A percentile compares a stretch with the other conserved stretches of the same genome.
Conservation (phyloP, 352 stramenopile species). For the Phytopythium aichiense region DNA sequence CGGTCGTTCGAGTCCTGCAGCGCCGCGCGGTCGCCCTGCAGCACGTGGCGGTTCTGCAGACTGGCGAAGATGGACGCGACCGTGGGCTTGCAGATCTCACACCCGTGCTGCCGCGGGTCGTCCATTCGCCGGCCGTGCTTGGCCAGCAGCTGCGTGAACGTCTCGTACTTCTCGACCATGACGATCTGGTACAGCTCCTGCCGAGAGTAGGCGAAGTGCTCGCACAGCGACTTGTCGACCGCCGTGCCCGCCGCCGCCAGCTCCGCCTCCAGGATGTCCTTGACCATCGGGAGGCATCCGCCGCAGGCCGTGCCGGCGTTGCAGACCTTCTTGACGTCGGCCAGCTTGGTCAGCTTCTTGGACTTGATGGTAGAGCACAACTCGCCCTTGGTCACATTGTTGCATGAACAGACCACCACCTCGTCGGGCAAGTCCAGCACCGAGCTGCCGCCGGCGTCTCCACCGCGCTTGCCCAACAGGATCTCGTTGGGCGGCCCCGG, state of each 20-base stretch:
- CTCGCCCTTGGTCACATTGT: constrained; percentile 86
- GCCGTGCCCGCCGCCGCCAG: constrained; percentile 81
- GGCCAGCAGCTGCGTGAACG: constrained; percentile 83
- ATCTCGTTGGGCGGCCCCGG: constrained; percentile 48
- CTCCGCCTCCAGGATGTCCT: constrained; percentile 80
- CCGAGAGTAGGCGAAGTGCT: constrained; percentile 89
- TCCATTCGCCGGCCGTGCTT: constrained; percentile 66
- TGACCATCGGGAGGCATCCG: constrained; percentile 90
- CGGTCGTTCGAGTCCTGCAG: constrained; percentile 93
- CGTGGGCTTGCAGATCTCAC: constrained; percentile 91
- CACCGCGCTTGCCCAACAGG: constrained; percentile 42
- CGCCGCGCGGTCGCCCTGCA: constrained; percentile 69
- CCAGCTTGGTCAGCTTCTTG: constrained; percentile 67
- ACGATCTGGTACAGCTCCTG: constrained; percentile 89
- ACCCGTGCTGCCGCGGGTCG: constrained; percentile 61
- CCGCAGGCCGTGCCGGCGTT: constrained; percentile 88
- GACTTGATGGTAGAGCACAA: constrained; percentile 74
- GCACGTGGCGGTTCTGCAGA: constrained; percentile 83
- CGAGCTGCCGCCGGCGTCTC: constrained; percentile 20
- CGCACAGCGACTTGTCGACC: constrained; percentile 88
- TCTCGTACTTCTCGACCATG: constrained; percentile 77
- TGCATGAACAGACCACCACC: constrained; percentile 91
- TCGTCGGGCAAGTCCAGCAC: constrained; percentile 68
- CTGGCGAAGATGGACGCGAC: constrained; percentile 89
- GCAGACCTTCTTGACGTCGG: constrained; percentile 79